These are phyloP conservation scores for Penicillium hesseltinei DNA, from an alignment of 2,329 filamentous ascomycete genomes.

Conservation along the genomic window DNA sequence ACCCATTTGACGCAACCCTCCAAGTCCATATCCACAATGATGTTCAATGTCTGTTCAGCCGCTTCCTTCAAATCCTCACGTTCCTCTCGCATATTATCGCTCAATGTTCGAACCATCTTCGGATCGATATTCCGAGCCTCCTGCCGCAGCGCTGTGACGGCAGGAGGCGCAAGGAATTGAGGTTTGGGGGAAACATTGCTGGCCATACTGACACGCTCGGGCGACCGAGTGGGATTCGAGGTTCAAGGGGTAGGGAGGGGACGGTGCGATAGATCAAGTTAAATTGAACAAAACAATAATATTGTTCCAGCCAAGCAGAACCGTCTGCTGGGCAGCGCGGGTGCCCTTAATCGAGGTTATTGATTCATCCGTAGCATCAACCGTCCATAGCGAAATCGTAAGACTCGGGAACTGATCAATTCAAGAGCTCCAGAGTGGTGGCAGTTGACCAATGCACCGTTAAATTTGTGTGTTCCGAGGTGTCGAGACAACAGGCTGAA, in stretches of 20 bases:
- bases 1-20: slow-evolving; percentile 93
- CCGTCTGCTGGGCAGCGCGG: slow-evolving; percentile 48
- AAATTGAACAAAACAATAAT: slow-evolving; percentile 14
- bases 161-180: slow-evolving; percentile 45
- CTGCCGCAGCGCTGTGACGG: slow-evolving; percentile 45
- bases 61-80: slow-evolving; percentile 91
- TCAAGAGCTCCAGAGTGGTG: background rate
- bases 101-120: slow-evolving; percentile 64
- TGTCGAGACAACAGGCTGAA: slow-evolving; percentile 4
- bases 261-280: background rate
- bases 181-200: slow-evolving; percentile 39
- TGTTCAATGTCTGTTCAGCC: slow-evolving; percentile 92
- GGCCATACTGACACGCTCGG: slow-evolving; percentile 39
- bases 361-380: slow-evolving; percentile 43
- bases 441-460: background rate
- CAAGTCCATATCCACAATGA: slow-evolving; percentile 89
- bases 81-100: slow-evolving; percentile 88
- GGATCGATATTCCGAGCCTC: slow-evolving; percentile 42
- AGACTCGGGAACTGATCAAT: slow-evolving; percentile 10
- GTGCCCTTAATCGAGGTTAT: slow-evolving; percentile 41
- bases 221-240: slow-evolving; percentile 9
- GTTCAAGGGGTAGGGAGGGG: slow-evolving; percentile 1
- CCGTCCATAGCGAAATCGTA: slow-evolving; percentile 36
- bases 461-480: background rate
- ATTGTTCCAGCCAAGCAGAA: slow-evolving; percentile 30